phyloP scores from a whole-genome alignment of 2,329 filamentous ascomycete species.

The Beauveria rudraprayagi region DNA sequence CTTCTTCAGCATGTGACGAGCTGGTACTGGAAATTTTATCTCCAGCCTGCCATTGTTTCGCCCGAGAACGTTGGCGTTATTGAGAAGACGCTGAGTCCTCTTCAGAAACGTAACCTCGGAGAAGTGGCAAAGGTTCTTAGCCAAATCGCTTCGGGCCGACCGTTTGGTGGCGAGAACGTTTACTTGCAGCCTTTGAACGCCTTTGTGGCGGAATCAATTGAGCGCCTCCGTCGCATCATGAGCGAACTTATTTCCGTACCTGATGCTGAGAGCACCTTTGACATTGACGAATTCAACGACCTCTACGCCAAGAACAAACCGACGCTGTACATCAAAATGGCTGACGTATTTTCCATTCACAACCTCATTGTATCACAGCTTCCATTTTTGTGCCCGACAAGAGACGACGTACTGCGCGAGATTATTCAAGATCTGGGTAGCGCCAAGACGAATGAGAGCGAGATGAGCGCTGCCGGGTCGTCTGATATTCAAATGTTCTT shows the following conservation, averaged over 20 bases:
- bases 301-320: slow-evolving; percentile 94
- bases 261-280: slow-evolving; percentile 84
- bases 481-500: slow-evolving; percentile 87
- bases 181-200: slow-evolving; percentile 93
- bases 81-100: slow-evolving; percentile 77
- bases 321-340: slow-evolving; percentile 98
- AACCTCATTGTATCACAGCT: slow-evolving; percentile 77
- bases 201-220: slow-evolving; percentile 78
- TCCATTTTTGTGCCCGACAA: slow-evolving; percentile 63
- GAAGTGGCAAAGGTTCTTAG: slow-evolving; percentile 88
- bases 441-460: slow-evolving; percentile 91
- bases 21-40: slow-evolving; percentile 92
- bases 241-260: slow-evolving; percentile 72
- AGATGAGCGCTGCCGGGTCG: slow-evolving; percentile 78
- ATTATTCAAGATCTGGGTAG: slow-evolving; percentile 90
- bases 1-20: slow-evolving; percentile 77
- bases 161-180: slow-evolving; percentile 90
- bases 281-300: slow-evolving; percentile 98
- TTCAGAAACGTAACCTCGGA: slow-evolving; percentile 85
- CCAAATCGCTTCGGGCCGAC: slow-evolving; percentile 78
- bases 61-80: slow-evolving; percentile 91
- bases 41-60: slow-evolving; percentile 80
- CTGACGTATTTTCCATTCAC: slow-evolving; percentile 94
- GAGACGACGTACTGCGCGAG: slow-evolving; percentile 84
- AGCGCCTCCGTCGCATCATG: slow-evolving; percentile 69